Conservation (phyloP, 371 early-diverging fungal genomes). For the Rhizomucor pusillus region DNA sequence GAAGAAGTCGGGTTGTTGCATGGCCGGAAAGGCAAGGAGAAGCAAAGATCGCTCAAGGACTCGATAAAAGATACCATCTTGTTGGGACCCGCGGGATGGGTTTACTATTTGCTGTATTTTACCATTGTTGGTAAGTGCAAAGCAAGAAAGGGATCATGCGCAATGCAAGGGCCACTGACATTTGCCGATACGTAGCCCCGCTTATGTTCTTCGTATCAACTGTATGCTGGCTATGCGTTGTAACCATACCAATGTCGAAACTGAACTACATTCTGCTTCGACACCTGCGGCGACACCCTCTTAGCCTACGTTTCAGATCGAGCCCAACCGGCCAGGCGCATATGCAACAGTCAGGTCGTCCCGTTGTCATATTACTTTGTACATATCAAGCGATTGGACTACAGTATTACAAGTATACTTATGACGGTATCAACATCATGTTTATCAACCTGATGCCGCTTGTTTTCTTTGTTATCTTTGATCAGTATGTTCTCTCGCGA, state of each 20-base stretch:
- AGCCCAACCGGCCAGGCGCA: conserved; percentile 14
- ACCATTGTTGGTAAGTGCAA: conserved; percentile 45
- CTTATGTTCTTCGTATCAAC: conserved; percentile 73
- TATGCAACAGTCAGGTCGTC: conserved; percentile 15
- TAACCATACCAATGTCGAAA: conserved; percentile 95
- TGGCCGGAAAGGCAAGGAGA: conserved; percentile 10
- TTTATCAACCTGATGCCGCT: conserved; percentile 90
- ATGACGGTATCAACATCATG: conserved; percentile 94
- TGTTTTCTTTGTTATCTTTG: conserved; percentile 78
- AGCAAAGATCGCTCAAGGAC: conserved; percentile 19
- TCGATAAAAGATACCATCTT: conserved; percentile 11
- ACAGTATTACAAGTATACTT: conserved; percentile 90
- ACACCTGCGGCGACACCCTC: conserved; percentile 79
- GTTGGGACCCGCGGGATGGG: conserved; percentile 59
- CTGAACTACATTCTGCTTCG: conserved; percentile 75
- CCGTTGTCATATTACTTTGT: conserved; percentile 65
- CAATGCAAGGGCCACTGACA: neutral
- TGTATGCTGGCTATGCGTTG: conserved; percentile 84
- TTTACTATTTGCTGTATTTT: conserved; percentile 61
- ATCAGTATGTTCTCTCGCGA: conserved; percentile 70
- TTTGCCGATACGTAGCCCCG: conserved; percentile 54
- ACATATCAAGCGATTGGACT: conserved; percentile 77
- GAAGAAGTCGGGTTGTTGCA: conserved; percentile 17
- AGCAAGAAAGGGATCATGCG: neutral
- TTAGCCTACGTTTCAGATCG: conserved; percentile 41